Base-by-base conservation (phyloP, 768 basidiomycete species). In the Rossbeevera mucosa region DNA sequence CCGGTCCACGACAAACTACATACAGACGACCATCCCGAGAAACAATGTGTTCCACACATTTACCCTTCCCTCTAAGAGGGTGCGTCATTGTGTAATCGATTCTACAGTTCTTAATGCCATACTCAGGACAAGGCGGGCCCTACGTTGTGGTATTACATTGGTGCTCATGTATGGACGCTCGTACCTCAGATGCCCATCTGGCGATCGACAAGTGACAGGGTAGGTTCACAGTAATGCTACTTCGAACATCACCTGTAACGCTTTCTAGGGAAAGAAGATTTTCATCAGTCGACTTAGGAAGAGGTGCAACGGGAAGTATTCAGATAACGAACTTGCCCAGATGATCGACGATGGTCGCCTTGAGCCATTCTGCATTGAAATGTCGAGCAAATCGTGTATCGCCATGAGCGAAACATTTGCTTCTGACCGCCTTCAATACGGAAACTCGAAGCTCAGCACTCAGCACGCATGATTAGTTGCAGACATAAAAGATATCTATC, bases 11-110 rank as follows among this genome's bases (percentile, higher is more conserved):
- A 51, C 56, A 25, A 48, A 57, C 1, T 77, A 77, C 41, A 72
- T 79, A 51, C 64, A 60, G 40, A 25, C 52, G 0, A 53, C 44
- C 11, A 52, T 60, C n/a, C 54, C 54, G 4, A 54, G 28, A 42
- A 63, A 61, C 21, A 45, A 57, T 0, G 58, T 70, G 4, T 68
- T 83, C 46, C 80, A 85, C 48, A 78, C 79, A 0, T 83, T 83
- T 59, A 71, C 73, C 9, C 76, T 71, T 59, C 76, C 78, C 4
- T 57, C 64, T 30, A 76, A 71, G 51, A 73, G 73, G 70, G 82
- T 78, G 53, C 24, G 30, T 48, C 28, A n/a, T 26, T 12, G 2
- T 50, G 9, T 38, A 22, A 24, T 44, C 31, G 14, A 46, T 6
- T 28, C 24, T 30, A 33, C n/a, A 30, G n/a, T 28, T 14, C 24